A percentile compares a stretch with the other conserved stretches of the same genome.
phyloP scores from a whole-genome alignment of 805 yeast species.

The Myxozyma sirexii region DNA sequence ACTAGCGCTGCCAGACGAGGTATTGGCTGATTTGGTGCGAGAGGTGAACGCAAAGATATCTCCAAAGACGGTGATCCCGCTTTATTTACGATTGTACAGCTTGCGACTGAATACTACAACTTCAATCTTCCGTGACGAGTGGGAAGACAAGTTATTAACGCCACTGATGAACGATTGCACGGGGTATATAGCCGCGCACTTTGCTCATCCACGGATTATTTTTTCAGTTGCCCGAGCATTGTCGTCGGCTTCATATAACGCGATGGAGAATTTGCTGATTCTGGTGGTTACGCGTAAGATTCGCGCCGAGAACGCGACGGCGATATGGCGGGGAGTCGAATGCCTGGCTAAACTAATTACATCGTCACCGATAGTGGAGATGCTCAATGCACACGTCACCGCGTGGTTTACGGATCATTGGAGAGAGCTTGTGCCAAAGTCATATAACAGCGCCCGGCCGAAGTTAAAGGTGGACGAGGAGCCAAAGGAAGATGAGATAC shows the following conservation, averaged over 20 bases:
- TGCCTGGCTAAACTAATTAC: slow-evolving; percentile 23
- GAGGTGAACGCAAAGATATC: slow-evolving; percentile 22
- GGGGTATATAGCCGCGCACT: slow-evolving; percentile 8
- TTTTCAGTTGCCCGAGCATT: slow-evolving; percentile 24
- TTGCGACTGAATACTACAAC: slow-evolving; percentile 21
- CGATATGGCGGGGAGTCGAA: slow-evolving; percentile 31
- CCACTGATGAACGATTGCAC: slow-evolving; percentile 26
- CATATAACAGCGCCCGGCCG: not conserved
- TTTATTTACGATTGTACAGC: slow-evolving; percentile 23
- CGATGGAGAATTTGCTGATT: slow-evolving; percentile 23
- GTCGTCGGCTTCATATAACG: slow-evolving; percentile 19
- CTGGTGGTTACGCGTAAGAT: slow-evolving; percentile 9
- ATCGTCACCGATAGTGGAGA: slow-evolving; percentile 17
- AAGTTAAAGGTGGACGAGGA: not conserved
- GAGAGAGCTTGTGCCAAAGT: slow-evolving; percentile 19
- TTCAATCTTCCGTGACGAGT: slow-evolving; percentile 28
- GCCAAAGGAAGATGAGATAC: not conserved
- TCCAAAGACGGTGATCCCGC: slow-evolving; percentile 20
- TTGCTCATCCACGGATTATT: slow-evolving; percentile 30
- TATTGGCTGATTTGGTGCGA: slow-evolving; percentile 20
- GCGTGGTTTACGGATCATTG: slow-evolving; percentile 27
- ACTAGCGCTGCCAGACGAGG: slow-evolving; percentile 23
- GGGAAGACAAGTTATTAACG: slow-evolving; percentile 21
- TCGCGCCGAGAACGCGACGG: slow-evolving; percentile 20
- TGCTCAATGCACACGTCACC: slow-evolving; percentile 3